Evolutionary conservation across 306 rosid species (phyloP), one percentile per base, ranked within the genome.

Genomic region (Lathyrus tuberosus): DNA sequence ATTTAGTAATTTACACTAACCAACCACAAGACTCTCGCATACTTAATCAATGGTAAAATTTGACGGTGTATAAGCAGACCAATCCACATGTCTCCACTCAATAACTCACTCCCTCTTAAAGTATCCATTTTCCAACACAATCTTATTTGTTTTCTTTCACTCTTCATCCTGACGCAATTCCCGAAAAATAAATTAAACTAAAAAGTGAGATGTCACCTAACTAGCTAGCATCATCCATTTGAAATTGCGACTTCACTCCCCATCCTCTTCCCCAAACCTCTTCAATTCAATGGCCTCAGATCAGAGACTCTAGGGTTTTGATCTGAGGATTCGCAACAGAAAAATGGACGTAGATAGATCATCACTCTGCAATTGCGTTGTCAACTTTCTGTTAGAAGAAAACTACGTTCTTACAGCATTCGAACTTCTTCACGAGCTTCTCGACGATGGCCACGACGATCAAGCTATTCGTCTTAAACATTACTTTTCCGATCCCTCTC

Each of bases 371-470:
- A 94, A 94, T 77, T 94, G 95, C 81, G 98, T 90, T 8, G 98
- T 94, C n/a, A 94, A 94, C 78, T 94, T 94, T 73, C 88, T 94
- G 15, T 77, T 94, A 17, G 97, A 94, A 65, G 99, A 94, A 87
- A 94, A 87, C 74, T 94, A 94, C 84, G 41, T 87, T 26, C 85
- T 94, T 31, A 88, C 99, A 0, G 99, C 99, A 15, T 94, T 94
- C 46, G 97, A 94, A 90, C 99, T 94, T 20, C 99, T 94, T 66
- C 99, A 94, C 70, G 99, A 94, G 91, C 99, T 94, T 64, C 99
- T 91, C 64, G 95, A 91, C 6, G 97, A 94, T 74, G 97, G 96
- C 65, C 86, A 87, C 15, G 87, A 84, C 69, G 83, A 86, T 58
- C 97, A 94, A 44, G 97, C 99, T 30, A 94, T 94, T 79, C 99